phyloP scores from a whole-genome alignment of 2,329 filamentous ascomycete genomes.

The Chaetomiaceae sp. region DNA sequence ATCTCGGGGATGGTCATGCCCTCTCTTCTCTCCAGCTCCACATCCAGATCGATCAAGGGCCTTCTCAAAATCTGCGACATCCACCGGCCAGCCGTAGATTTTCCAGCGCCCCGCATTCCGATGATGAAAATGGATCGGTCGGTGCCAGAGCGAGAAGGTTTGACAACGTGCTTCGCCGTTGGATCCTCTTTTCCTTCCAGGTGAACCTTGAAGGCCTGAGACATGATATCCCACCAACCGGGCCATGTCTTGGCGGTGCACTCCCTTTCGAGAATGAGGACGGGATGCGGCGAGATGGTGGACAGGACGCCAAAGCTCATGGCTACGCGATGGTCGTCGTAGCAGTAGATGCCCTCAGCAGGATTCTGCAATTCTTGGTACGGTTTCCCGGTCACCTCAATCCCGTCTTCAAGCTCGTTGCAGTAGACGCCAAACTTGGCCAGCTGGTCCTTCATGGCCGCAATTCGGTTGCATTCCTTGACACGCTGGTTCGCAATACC shows the following conservation, averaged over 20 bases:
- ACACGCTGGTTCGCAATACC: constrained; percentile 97
- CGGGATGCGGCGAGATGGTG: constrained; percentile 63
- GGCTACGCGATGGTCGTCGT: constrained; percentile 94
- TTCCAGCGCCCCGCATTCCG: constrained; percentile 94
- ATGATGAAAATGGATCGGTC: constrained; percentile 83
- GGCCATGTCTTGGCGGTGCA: constrained; percentile 98
- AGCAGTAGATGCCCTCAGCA: constrained; percentile 74
- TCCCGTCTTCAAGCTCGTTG: constrained; percentile 89
- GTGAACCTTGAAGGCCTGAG: constrained; percentile 68
- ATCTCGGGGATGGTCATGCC: constrained; percentile 81
- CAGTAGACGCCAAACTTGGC: constrained; percentile 89
- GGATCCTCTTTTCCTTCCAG: constrained; percentile 68
- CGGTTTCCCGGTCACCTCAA: constrained; percentile 61
- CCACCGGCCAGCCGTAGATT: constrained; percentile 90
- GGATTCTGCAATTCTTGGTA: constrained; percentile 50
- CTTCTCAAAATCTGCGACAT: constrained; percentile 70
- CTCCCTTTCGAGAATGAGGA: constrained; percentile 80
- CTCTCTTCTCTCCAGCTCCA: constrained; percentile 71
- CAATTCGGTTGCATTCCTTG: constrained; percentile 96
- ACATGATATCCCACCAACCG: constrained; percentile 93
- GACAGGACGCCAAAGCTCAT: constrained; percentile 97
- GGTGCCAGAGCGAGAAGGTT: constrained; percentile 32
- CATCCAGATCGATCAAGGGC: constrained; percentile 81
- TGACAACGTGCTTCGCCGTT: constrained; percentile 26
- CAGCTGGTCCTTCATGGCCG: constrained; percentile 90